Evolutionary conservation across 345 rosid species (phyloP), one percentile per base, ranked within the genome.

Genomic region (Ceriops decandra): DNA sequence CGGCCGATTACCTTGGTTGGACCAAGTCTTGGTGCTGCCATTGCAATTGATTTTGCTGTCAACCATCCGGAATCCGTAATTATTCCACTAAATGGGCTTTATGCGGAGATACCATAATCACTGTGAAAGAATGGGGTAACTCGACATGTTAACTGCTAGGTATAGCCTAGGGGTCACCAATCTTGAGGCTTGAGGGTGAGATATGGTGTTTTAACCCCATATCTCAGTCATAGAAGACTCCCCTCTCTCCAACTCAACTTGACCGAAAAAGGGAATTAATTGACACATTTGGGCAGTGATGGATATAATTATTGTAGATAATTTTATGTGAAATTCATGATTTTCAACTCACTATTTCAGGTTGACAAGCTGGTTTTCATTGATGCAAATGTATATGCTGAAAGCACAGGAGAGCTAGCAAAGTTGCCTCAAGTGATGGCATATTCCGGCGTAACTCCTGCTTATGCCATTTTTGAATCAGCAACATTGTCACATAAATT

Each of bases 1-100:
- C 85, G 80, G 83, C 97, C 96, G 6, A 82, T 91, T 78, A 87
- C 82, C 62, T 79, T 95, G 83, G 91, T 91, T 66, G 96, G 97
- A 52, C 93, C 99, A 11, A 91, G 97, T 82, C 96, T 95, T 57
- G 97, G 99, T 65, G 97, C 99, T 76, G 96, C 97, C 68, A 84
- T 88, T 21, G 99, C 93, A 52, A 78, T 88, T 49, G 99, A 95
- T 68, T 91, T 95, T 84, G 85, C 92, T 0, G 79, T 83, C 53
- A 82, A 81, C 67, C 83, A 95, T 79, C 97, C 99, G 1, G 97
- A 95, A 76, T 87, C 87, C 82, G 96, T 95, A 78, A 83, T 82
- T 64, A 42, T 68, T 72, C 59, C 26, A 38, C 21, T 68, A 42
- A 66, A 30, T 49, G 28, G 72, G 57, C 42, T 63, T 63, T 70